These are phyloP conservation scores for Xylaria venustula DNA, from an alignment of 495 filamentous ascomycete genomes.

Conservation along the genomic window DNA sequence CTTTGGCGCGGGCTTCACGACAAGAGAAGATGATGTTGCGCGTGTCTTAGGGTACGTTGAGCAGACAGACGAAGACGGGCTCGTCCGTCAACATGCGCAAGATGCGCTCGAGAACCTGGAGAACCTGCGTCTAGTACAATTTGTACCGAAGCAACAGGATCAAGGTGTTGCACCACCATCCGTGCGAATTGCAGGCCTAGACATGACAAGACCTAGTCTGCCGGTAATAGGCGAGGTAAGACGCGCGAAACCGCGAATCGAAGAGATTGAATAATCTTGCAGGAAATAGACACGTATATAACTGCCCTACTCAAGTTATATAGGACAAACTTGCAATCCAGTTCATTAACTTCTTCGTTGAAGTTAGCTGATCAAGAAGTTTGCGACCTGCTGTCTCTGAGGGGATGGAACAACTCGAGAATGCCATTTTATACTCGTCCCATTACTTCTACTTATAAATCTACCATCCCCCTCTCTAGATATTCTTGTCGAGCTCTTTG, in stretches of 20 bases:
- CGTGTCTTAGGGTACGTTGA: slow-evolving; percentile 65
- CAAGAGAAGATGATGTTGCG: slow-evolving; percentile 51
- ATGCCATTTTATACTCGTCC: too few relatives aligned
- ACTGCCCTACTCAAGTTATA: too few relatives aligned
- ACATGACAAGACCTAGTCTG: slow-evolving; percentile 27
- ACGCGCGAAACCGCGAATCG: slow-evolving; percentile 37
- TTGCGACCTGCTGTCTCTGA: too few relatives aligned
- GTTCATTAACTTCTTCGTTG: too few relatives aligned
- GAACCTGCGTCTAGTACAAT: slow-evolving; percentile 60
- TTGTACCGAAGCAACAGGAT: slow-evolving; percentile 33
- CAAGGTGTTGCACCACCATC: slow-evolving; percentile 20
- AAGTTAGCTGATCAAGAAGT: not conserved
- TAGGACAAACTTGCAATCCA: not conserved
- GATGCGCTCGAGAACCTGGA: slow-evolving; percentile 71
- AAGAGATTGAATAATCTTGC: slow-evolving; percentile 42
- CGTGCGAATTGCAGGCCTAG: slow-evolving; percentile 44
- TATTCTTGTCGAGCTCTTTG: slow-evolving; percentile 46
- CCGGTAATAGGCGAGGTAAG: slow-evolving; percentile 14
- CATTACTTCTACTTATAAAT: slow-evolving; percentile 35
- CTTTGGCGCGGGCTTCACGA: slow-evolving; percentile 46
- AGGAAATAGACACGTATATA: not conserved
- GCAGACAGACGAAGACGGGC: slow-evolving; percentile 65
- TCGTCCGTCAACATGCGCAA: slow-evolving; percentile 70
- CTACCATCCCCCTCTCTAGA: slow-evolving; percentile 36
- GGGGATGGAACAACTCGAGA: not conserved